phyloP scores from a whole-genome alignment of 495 filamentous ascomycete species.

The Aspergillus campestris region DNA sequence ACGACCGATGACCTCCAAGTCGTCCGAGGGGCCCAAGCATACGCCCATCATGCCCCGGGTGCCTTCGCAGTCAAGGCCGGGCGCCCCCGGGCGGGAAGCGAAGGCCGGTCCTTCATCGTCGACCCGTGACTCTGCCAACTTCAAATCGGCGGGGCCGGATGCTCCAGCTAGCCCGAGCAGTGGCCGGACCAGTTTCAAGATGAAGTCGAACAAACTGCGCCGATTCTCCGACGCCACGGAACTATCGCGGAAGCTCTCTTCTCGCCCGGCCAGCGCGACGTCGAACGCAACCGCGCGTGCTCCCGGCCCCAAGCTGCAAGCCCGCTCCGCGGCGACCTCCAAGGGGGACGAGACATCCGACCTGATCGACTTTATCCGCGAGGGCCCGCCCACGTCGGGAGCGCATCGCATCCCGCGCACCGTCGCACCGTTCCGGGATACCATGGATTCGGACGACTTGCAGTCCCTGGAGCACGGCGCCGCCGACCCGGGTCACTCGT shows the following conservation, averaged over 20 bases:
- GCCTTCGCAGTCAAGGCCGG: slow-evolving; percentile 21
- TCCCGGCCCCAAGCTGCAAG: slow-evolving; percentile 44
- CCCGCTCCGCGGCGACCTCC: slow-evolving; percentile 58
- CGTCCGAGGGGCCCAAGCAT: slow-evolving; percentile 17
- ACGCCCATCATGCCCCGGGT: slow-evolving; percentile 21
- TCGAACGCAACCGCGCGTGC: slow-evolving; percentile 9
- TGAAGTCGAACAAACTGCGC: slow-evolving; percentile 2
- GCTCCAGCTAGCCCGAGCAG: slow-evolving; percentile 1
- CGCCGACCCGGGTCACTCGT: slow-evolving; percentile 18
- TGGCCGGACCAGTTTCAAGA: not conserved
- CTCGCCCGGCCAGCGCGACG: slow-evolving; percentile 12
- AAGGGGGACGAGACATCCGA: slow-evolving; percentile 64
- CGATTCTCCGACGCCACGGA: slow-evolving; percentile 14
- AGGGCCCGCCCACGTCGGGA: slow-evolving; percentile 55
- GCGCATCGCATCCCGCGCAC: slow-evolving; percentile 67
- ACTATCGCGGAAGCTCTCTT: slow-evolving; percentile 9
- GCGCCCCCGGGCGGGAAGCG: not conserved
- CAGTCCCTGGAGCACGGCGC: slow-evolving; percentile 29
- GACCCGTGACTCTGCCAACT: slow-evolving; percentile 72
- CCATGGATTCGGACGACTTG: slow-evolving; percentile 77
- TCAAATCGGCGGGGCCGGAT: slow-evolving; percentile 55
- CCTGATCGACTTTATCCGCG: slow-evolving; percentile 88
- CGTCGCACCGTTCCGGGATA: slow-evolving; percentile 76
- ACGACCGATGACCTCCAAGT: slow-evolving; percentile 16
- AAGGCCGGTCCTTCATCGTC: slow-evolving; percentile 34